Evolutionary conservation across 164 flowering plant species (phyloP), one percentile per base, ranked within the genome.

Genomic region (Macadamia integrifolia): DNA sequence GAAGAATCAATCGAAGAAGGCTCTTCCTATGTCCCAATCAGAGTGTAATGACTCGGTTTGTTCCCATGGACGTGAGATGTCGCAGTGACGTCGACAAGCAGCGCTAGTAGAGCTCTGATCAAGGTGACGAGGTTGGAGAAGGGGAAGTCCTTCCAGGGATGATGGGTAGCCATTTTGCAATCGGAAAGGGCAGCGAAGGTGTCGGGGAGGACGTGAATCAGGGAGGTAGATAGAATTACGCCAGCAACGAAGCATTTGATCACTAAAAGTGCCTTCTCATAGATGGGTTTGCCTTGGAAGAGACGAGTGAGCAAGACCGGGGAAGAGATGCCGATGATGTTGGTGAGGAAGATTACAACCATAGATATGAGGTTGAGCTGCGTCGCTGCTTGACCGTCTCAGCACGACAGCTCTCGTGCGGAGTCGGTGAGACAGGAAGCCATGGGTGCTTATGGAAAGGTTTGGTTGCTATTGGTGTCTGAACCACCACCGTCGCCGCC

Each of bases 221-320:
- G 83, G 10, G 91, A 85, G 58, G 94, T 89, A 59, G 92, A 82
- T 57, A 89, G 86, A 40, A 89, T 87, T 3, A 89, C 94, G 1
- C 94, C 94, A 30, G 94, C 94, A 6, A 92, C 94, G 79, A 87
- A 89, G 83, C 92, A 87, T 76, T 89, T 89, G 81, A 89, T 84
- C n/a, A 83, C 7, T 0, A 87, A 75, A 0, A 73, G 58, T 1
- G 80, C 82, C 60, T 79, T 80, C 66, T 83, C 85, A 78, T 86
- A 85, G 3, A 49, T 28, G 15, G 90, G 83, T 42, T 81, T 81
- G 44, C 87, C 86, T 7, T 83, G 87, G 71, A 89, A 86, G 1
- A 65, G 43, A 0, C 83, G 80, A 1, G 94, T 86, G 10, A 89
- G 83, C 15, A 85, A 8, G 3, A 87, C 88, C 0, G 95, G 95